A percentile compares a stretch with the other conserved stretches of the same genome.
phyloP scores from a whole-genome alignment of 1,139 yeast genomes.

The Sugiyamaella japonica region DNA sequence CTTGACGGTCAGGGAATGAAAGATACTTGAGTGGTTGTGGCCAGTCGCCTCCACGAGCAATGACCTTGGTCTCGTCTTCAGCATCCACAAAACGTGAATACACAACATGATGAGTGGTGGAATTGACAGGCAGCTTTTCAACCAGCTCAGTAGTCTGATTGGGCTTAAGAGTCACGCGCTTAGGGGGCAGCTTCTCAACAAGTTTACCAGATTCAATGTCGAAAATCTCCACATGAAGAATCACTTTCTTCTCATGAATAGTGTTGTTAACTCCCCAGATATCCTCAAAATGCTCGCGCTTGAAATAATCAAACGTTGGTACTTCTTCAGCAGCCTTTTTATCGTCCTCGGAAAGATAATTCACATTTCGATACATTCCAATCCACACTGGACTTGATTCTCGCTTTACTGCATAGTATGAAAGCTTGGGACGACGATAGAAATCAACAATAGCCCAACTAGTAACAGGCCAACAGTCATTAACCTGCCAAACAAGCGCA shows the following conservation, averaged over 20 bases:
- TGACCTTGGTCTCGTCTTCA: slow-evolving; percentile 25
- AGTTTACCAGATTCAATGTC: slow-evolving; percentile 41
- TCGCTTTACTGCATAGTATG: slow-evolving; percentile 49
- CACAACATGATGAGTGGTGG: slow-evolving; percentile 23
- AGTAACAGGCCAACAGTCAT: slow-evolving; percentile 55
- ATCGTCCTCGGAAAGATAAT: slow-evolving; percentile 15
- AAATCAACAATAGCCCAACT: slow-evolving; percentile 51
- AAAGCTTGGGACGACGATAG: slow-evolving; percentile 46
- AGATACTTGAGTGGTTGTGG: slow-evolving; percentile 55
- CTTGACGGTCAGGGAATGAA: slow-evolving; percentile 36
- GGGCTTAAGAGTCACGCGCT: slow-evolving; percentile 34
- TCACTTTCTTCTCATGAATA: slow-evolving; percentile 31
- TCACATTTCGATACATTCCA: slow-evolving; percentile 43
- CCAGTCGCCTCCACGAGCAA: slow-evolving; percentile 50
- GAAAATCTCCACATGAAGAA: slow-evolving; percentile 40
- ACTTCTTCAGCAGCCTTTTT: slow-evolving; percentile 19
- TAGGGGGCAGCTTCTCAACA: slow-evolving; percentile 23
- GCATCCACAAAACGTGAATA: slow-evolving; percentile 20
- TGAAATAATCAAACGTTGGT: slow-evolving; percentile 19
- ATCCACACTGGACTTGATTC: slow-evolving; percentile 44
- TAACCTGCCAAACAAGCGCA: slow-evolving; percentile 52
- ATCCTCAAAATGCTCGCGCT: slow-evolving; percentile 33
- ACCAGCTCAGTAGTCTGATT: slow-evolving; percentile 44
- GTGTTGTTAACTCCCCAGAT: slow-evolving; percentile 49
- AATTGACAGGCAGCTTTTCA: slow-evolving; percentile 25